Base-by-base conservation (phyloP, 2,329 filamentous ascomycete genomes). In the Epichloe uncinata region DNA sequence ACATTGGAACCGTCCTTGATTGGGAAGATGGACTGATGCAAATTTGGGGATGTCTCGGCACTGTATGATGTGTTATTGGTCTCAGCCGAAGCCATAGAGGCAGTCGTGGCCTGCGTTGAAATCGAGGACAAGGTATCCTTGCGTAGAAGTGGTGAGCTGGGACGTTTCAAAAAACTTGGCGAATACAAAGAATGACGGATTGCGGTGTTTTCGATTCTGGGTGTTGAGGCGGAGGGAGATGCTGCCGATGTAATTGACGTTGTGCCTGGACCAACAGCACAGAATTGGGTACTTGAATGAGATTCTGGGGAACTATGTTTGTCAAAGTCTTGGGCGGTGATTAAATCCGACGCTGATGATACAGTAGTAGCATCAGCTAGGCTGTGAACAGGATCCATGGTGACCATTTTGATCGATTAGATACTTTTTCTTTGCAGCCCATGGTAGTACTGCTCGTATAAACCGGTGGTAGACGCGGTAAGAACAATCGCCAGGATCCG, bases 111-210 rank as follows among this genome's bases (percentile, higher is more conserved):
- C 58, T 69, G 70, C 20, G 74, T 76, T 52, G 75, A 75, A 53
- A 71, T 72, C 49, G 75, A 78, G 51, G 74, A 77, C 53, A 63
- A 67, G 36, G 75, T 77, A 57, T 78, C 73, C 60, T 76, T 75
- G 53, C 64, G 63, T 51, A 66, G 47, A 44, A 64, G 63, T 38
- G 65, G 64, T 40, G 63, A 61, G 37, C 57, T 53, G 35, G 60
- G 57, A 49, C 61, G 58, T 34, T 59, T 18, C 18, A 18, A 18
- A 18, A 18, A 18, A 18, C 18, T 18, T 16, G 50, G 48, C 35
- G 55, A 53, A 53, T 54, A 52, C 36, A 55, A 16, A 40, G 55
- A 35, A 36, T 47, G 33, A 40, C 52, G 45, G 41, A 48, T 18
- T 37, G 47, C 47, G 33, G 42, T 44, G 6, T 55, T 50, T 9